A percentile compares a stretch with the other conserved stretches of the same genome.
Conservation (phyloP, 73 alveolate genomes). For the Symbiodinium pilosum region DNA sequence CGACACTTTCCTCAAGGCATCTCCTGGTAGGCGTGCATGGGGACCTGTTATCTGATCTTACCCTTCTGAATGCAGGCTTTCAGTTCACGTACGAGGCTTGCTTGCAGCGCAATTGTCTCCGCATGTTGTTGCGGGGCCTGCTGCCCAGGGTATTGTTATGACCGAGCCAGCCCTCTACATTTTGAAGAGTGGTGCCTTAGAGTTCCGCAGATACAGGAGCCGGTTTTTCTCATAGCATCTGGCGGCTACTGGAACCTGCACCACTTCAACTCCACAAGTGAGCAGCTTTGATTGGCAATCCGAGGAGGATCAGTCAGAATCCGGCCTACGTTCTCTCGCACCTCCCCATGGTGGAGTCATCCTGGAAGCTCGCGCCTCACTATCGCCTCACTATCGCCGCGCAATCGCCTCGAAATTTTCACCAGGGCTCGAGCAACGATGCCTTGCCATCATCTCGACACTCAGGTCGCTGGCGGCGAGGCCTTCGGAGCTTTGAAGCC, state of each 20-base stretch:
- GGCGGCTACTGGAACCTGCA: no score
- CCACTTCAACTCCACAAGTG: background rate
- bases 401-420: background rate
- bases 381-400: background rate
- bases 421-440: background rate
- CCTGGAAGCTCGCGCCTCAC: conserved; percentile 49
- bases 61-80: conserved; percentile 7
- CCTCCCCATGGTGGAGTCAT: conserved; percentile 65
- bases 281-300: background rate
- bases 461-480: background rate
- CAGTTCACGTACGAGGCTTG: conserved; percentile 81
- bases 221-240: background rate
- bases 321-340: conserved; percentile 78
- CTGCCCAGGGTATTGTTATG: conserved; percentile 68
- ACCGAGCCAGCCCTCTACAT: conserved; percentile 88
- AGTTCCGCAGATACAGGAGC: conserved; percentile 65
- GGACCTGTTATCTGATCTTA: background rate
- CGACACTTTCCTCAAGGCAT: conserved; percentile 61
- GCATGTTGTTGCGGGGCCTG: background rate
- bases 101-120: background rate
- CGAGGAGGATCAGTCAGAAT: conserved; percentile 66
- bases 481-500: background rate
- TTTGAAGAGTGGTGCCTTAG: conserved; percentile 28
- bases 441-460: background rate
- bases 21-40: background rate